Evolutionary conservation across 768 basidiomycete genomes (phyloP).

Genomic region (Hebeloma cylindrosporum): DNA sequence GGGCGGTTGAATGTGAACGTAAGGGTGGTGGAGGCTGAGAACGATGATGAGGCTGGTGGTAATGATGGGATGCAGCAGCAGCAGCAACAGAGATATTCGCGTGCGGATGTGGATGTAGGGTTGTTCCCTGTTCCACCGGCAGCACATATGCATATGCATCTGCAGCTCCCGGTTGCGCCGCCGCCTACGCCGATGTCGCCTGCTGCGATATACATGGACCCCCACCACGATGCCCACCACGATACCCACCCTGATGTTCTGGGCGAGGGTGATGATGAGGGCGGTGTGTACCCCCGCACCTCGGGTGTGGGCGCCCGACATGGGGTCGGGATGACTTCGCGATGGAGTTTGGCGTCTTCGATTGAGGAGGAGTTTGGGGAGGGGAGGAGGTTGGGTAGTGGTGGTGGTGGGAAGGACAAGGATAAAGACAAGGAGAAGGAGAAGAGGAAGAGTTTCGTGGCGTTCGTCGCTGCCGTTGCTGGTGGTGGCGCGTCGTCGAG

Average conservation of each 20-base stretch:
- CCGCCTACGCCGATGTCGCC: too few relatives aligned
- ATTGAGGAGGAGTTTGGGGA: too few relatives aligned
- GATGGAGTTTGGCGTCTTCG: conserved; percentile 20
- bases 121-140: too few relatives aligned
- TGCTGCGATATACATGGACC: too few relatives aligned
- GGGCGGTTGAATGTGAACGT: conserved; percentile 1
- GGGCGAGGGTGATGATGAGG: background rate
- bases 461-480: conserved; percentile 4
- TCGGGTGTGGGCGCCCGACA: background rate
- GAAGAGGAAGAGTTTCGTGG: conserved; percentile 13
- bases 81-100: too few relatives aligned
- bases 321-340: conserved; percentile 15
- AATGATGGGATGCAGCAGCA: conserved; percentile 4
- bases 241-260: too few relatives aligned
- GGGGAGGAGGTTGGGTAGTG: conserved; percentile 9
- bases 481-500: background rate
- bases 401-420: background rate
- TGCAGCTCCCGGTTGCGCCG: too few relatives aligned
- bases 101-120: too few relatives aligned
- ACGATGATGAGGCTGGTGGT: background rate
- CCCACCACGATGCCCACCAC: too few relatives aligned
- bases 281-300: background rate
- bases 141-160: too few relatives aligned
- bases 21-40: conserved; percentile 1
- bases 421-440: conserved; percentile 9